phyloP scores from a whole-genome alignment of 768 basidiomycete genomes.

The Guyanaporus albipodus region DNA sequence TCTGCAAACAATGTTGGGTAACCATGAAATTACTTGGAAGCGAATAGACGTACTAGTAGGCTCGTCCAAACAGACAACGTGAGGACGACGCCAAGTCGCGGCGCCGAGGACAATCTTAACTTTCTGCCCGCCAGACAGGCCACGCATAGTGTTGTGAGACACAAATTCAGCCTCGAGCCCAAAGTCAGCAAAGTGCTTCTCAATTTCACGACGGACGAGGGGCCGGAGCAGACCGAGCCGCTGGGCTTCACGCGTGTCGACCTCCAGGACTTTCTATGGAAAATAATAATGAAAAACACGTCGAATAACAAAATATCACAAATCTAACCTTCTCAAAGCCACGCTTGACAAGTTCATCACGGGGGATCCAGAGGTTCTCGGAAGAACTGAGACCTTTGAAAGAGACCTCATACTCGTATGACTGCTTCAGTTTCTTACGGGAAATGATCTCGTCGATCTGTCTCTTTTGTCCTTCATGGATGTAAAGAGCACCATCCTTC shows the following conservation, averaged over 20 bases:
- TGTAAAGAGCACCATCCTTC: constrained; percentile 86
- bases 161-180: constrained; percentile 99
- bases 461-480: constrained; percentile 94
- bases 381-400: constrained; percentile 94
- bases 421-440: constrained; percentile 99
- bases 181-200: constrained; percentile 99
- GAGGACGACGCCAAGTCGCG: constrained; percentile 98
- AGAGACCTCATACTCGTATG: constrained; percentile 97
- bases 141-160: constrained; percentile 98
- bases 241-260: constrained; percentile 96
- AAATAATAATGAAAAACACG: constrained; percentile 1
- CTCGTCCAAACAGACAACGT: constrained; percentile 96
- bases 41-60: constrained; percentile 67
- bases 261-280: constrained; percentile 95
- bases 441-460: constrained; percentile 85
- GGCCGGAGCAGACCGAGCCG: constrained; percentile 92
- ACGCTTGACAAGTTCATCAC: constrained; percentile 96
- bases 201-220: constrained; percentile 96
- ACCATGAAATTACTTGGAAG: background rate
- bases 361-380: constrained; percentile 96
- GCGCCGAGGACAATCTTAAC: constrained; percentile 99
- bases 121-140: constrained; percentile 98
- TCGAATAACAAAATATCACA: background rate
- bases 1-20: constrained; percentile 40
- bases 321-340: constrained; percentile 85